These are phyloP conservation scores for Evansstolkia leycettana DNA, from an alignment of 495 filamentous ascomycete species.

Conservation along the genomic window DNA sequence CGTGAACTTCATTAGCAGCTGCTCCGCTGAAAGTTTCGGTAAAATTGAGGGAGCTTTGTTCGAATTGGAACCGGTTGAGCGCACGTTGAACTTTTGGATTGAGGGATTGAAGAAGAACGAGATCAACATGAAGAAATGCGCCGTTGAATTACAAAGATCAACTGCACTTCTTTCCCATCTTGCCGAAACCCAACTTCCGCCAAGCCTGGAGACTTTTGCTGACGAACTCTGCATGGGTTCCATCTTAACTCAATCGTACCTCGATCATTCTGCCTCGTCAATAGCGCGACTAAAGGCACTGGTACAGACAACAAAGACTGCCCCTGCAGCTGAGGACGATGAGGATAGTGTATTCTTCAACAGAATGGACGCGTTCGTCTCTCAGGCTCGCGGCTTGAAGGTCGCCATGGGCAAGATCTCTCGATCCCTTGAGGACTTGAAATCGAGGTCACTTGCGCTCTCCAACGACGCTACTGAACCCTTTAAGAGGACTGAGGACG, in stretches of 20 bases:
- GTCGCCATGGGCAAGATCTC: slow-evolving; percentile 72
- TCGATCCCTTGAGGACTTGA: slow-evolving; percentile 66
- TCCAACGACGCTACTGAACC: slow-evolving; percentile 36
- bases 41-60: slow-evolving; percentile 65
- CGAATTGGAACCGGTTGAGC: slow-evolving; percentile 87
- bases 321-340: slow-evolving; percentile 27
- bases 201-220: slow-evolving; percentile 62
- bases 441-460: slow-evolving; percentile 63
- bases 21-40: slow-evolving; percentile 63
- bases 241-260: slow-evolving; percentile 68
- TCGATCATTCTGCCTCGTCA: slow-evolving; percentile 63
- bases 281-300: slow-evolving; percentile 50
- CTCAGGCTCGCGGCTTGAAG: slow-evolving; percentile 69
- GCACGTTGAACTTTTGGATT: slow-evolving; percentile 80
- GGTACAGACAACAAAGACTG: slow-evolving; percentile 48
- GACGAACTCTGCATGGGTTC: slow-evolving; percentile 64
- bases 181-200: slow-evolving; percentile 63
- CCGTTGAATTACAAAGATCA: slow-evolving; percentile 60
- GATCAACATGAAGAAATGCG: slow-evolving; percentile 71
- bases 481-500: slow-evolving; percentile 50
- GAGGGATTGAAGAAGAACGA: slow-evolving; percentile 74
- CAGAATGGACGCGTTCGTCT: slow-evolving; percentile 59
- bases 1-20: slow-evolving; percentile 60
- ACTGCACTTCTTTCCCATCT: slow-evolving; percentile 81
- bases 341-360: slow-evolving; percentile 54